A percentile compares a stretch with the other conserved stretches of the same genome.
These are phyloP conservation scores for Selenicereus undatus DNA, from an alignment of 148 eudicot genomes.

Conservation along the genomic window DNA sequence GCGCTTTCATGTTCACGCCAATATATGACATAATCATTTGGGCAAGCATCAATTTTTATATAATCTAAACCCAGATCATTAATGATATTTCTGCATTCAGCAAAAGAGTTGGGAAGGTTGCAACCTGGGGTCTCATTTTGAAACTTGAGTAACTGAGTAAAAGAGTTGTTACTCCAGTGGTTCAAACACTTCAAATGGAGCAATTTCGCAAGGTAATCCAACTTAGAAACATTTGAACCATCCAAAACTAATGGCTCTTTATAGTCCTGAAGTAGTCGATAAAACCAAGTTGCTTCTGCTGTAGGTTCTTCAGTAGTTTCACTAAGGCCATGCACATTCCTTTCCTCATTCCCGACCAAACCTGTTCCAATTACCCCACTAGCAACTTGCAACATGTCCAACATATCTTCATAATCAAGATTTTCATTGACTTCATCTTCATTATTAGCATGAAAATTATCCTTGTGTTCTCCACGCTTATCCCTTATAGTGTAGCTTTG, in stretches of 20 bases:
- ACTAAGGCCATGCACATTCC: neutral
- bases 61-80: neutral
- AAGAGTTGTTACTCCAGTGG: neutral
- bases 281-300: neutral
- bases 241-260: no score
- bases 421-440: neutral
- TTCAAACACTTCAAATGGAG: neutral
- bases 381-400: neutral
- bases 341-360: neutral
- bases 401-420: neutral
- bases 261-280: neutral
- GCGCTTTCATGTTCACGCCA: neutral
- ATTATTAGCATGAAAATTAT: neutral
- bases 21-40: neutral
- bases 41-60: neutral
- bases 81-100: neutral
- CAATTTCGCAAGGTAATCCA: no score
- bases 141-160: neutral
- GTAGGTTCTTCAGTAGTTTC: neutral
- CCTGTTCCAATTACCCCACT: neutral
- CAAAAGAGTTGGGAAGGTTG: neutral
- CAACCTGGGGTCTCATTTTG: neutral
- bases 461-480: neutral
- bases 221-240: no score
- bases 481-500: neutral